Percentiles rank a stretch among this genome's conserved stretches.
These are phyloP conservation scores for Albizia julibrissin DNA, from an alignment of 306 rosid species.

Conservation along the genomic window DNA sequence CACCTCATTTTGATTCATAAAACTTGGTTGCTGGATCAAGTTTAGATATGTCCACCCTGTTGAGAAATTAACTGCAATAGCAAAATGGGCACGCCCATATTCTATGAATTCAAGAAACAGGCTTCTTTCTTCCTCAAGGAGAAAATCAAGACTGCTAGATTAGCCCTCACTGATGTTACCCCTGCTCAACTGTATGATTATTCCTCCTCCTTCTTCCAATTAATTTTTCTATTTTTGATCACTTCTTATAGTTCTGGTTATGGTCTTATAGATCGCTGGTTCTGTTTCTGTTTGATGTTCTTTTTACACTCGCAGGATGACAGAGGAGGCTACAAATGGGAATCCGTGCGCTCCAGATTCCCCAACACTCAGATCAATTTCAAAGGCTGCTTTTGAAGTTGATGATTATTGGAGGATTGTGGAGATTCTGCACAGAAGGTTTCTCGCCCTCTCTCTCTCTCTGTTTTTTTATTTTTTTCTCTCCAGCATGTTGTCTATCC, in stretches of 20 bases:
- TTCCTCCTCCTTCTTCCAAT: not conserved
- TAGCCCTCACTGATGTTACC: constrained; percentile 95
- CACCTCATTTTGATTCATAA: not conserved
- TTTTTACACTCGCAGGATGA: constrained; percentile 52
- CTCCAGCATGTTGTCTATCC: not conserved
- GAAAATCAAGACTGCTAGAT: constrained; percentile 88
- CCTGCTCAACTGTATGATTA: constrained; percentile 71
- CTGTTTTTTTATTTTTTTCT: not conserved
- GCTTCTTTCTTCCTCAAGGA: constrained; percentile 94
- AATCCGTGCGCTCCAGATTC: constrained; percentile 71
- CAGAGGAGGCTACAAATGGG: constrained; percentile 83
- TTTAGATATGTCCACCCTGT: constrained; percentile 45
- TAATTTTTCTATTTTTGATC: not conserved
- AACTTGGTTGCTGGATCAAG: not conserved
- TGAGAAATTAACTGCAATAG: constrained; percentile 44
- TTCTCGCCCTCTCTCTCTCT: not conserved
- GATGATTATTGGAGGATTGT: constrained; percentile 81
- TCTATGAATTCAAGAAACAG: constrained; percentile 80
- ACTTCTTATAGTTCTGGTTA: constrained; percentile 6
- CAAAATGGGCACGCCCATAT: constrained; percentile 55
- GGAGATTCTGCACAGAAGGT: constrained; percentile 59
- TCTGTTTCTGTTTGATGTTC: not conserved
- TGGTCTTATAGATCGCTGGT: constrained; percentile 11
- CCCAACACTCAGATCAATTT: constrained; percentile 74
- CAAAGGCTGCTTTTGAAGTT: constrained; percentile 92